Conservation (phyloP, 441 rosid species). For the Gossypium davidsonii region DNA sequence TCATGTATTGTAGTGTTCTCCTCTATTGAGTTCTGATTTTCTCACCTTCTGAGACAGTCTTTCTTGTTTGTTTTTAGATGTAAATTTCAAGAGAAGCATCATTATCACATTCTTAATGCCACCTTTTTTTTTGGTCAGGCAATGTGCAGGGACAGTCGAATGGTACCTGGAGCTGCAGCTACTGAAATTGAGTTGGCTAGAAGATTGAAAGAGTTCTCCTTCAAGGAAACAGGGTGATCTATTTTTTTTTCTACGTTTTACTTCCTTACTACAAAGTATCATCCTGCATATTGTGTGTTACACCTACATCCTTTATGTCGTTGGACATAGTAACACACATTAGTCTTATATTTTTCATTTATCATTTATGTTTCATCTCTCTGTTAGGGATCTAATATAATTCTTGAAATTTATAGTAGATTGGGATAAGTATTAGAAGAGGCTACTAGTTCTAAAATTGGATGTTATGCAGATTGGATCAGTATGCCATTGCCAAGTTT, state of each 20-base stretch:
- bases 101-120: neutral
- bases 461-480: slow-evolving; percentile 72
- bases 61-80: neutral
- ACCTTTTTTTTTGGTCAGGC: slow-evolving; percentile 43
- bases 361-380: neutral
- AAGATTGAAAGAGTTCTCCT: slow-evolving; percentile 86
- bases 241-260: neutral
- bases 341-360: neutral
- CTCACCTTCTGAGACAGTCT: neutral
- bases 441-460: neutral
- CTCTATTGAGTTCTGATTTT: neutral
- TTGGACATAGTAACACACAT: neutral
- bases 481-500: slow-evolving; percentile 90
- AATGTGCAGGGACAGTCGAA: slow-evolving; percentile 96
- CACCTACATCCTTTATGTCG: neutral
- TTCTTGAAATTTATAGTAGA: neutral
- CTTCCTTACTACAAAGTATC: neutral
- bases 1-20: neutral
- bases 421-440: neutral
- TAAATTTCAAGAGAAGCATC: neutral
- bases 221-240: slow-evolving; percentile 86
- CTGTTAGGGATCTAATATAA: neutral
- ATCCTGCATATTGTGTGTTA: neutral
- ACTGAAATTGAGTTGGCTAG: slow-evolving; percentile 98
- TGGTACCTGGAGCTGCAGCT: slow-evolving; percentile 94